These are phyloP conservation scores for Murraya paniculata DNA, from an alignment of 345 rosid species.

Conservation along the genomic window DNA sequence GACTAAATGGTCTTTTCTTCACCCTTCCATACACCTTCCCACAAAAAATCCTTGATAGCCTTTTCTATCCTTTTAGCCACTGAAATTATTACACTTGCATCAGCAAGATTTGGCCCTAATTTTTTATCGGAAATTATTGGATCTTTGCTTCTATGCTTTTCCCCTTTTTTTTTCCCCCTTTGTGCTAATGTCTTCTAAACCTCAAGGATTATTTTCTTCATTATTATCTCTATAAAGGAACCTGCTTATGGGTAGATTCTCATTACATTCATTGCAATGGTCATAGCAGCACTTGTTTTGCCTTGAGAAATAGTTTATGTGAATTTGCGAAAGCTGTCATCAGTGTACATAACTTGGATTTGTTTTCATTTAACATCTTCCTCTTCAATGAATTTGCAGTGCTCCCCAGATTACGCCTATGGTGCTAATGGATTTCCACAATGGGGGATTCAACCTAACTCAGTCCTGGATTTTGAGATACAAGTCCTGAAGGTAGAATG, in stretches of 20 bases:
- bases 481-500: conserved; percentile 66
- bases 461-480: conserved; percentile 79
- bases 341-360: neutral
- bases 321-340: neutral
- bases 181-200: neutral
- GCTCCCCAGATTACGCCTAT: conserved; percentile 93
- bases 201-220: neutral
- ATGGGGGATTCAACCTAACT: conserved; percentile 92
- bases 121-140: neutral
- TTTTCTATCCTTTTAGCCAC: too few relatives aligned
- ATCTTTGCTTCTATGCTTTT: neutral
- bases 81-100: neutral
- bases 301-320: neutral
- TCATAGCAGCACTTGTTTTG: neutral
- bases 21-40: too few relatives aligned
- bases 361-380: neutral
- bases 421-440: conserved; percentile 76
- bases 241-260: neutral
- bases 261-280: neutral
- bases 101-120: neutral
- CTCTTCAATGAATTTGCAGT: conserved; percentile 44
- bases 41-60: too few relatives aligned
- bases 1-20: too few relatives aligned
- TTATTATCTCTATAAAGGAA: neutral
- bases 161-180: neutral